Base-by-base conservation (phyloP, 2,329 filamentous ascomycete species). In the Fonsecaea pedrosoi region DNA sequence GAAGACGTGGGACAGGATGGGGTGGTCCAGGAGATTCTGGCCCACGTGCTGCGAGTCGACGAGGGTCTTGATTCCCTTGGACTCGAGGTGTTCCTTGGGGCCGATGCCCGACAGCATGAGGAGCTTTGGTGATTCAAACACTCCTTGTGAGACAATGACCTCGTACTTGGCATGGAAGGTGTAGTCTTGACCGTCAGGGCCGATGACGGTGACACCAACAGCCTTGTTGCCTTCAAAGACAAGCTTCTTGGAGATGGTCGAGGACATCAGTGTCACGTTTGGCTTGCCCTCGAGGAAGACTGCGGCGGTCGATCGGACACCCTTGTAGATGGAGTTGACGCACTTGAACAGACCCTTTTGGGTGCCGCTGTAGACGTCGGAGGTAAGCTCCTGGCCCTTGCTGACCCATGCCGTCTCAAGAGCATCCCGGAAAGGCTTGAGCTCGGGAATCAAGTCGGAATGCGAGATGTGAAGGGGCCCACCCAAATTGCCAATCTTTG, bases 101-200 rank as follows among this genome's bases (percentile, higher is more conserved):
- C 88, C 88, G 40, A 90, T 82, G 21, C 89, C 89, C 60, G 81
- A 85, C 1, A 90, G 82, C 78, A 88, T 86, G 8, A 91, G 83
- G 1, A 91, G 77, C 75, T 90, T 88, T 5, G 87, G 87, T 1
- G 84, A 84, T 76, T 90, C 87, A 76, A 86, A 90, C 1, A 85
- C 83, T 15, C 88, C 88, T 5, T 75, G 81, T 4, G 80, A 75
- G 50, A 83, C 66, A 65, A 84, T 81, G 56, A 83, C 78, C 70
- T 87, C 86, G 37, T 77, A 77, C 30, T 75, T 81, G 42, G 86
- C 84, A 6, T 76, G 77, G 68, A 87, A 79, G 37, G 73, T 81
- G 35, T 82, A 76, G 59, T 82, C 80, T 13, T 81, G 68, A 30
- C 80, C 80, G 12, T 75, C 71, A 2, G 77, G 72, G 8, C 75